Evolutionary conservation across 2,329 filamentous ascomycete genomes (phyloP), one percentile per base, ranked within the genome.

Genomic region (Uncinocarpus reesii): DNA sequence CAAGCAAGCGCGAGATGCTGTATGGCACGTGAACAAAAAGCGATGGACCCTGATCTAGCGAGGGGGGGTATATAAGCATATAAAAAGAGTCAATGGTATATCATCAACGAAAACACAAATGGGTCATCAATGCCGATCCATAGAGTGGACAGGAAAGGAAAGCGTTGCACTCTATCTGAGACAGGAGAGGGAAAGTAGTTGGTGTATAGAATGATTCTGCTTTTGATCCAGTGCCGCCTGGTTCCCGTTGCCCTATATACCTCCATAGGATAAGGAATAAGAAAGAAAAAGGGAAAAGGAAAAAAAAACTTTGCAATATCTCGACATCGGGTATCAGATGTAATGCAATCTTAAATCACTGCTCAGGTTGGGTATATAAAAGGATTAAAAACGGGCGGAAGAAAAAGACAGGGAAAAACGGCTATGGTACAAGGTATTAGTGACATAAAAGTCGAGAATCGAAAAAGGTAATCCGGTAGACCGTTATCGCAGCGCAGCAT

Each of bases 21-120:
- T 34, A 40, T 34, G 36, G 20, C 28, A 41, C 28, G 28, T 36
- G 36, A 15, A 31, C 37, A 50, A 41, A 44, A 40, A 40, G 13
- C 11, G 48, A 52, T 18, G 18, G 44, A 42, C 49, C 52, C 48
- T 43, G 34, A 44, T 52, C 52, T 54, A 54, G 35, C 52, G 52
- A 54, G 50, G 49, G 41, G n/a, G 41, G 28, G 40, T 52, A 46
- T 47, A 48, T 35, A 51, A 11, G 35, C 15, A 40, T 34, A 42
- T 31, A 13, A 37, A 38, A n/a, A n/a, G n/a, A n/a, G n/a, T 35
- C 21, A 29, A 23, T 34, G 35, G 37, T 35, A 49, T 43, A 42
- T 32, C 40, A 42, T 41, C 46, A 47, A 16, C 13, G 36, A 47
- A 26, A 47, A 21, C n/a, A n/a, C 23, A 34, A 41, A 20, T 29